A percentile compares a stretch with the other conserved stretches of the same genome.
phyloP scores from a whole-genome alignment of 306 rosid genomes.

The Arachis hypogaea region DNA sequence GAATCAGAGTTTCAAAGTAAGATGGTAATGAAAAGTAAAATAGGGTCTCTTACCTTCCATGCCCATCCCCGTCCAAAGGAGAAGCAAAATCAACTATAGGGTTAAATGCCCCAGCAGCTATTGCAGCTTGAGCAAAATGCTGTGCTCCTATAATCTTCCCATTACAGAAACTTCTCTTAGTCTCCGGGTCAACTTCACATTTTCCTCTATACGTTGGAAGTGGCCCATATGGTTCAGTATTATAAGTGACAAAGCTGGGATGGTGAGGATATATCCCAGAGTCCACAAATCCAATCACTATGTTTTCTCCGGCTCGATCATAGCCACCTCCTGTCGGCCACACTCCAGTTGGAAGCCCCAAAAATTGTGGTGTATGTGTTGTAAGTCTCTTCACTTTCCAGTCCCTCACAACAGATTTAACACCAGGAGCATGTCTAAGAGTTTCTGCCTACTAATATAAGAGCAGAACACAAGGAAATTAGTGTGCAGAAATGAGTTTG shows the following conservation, averaged over 20 bases:
- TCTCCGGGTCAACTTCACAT: slow-evolving; percentile 89
- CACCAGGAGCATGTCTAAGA: slow-evolving; percentile 81
- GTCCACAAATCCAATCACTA: slow-evolving; percentile 97
- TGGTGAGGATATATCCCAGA: slow-evolving; percentile 93
- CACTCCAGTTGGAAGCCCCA: slow-evolving; percentile 98
- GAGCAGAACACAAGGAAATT: slow-evolving; percentile 47
- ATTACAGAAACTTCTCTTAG: slow-evolving; percentile 84
- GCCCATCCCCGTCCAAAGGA: slow-evolving; percentile 97
- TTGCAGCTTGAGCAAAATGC: slow-evolving; percentile 98
- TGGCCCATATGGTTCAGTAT: slow-evolving; percentile 86
- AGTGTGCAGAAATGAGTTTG: slow-evolving; percentile 37
- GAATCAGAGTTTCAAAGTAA: slow-evolving; percentile 20
- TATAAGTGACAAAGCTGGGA: slow-evolving; percentile 78
- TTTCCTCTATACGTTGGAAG: slow-evolving; percentile 85
- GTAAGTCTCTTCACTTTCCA: slow-evolving; percentile 96
- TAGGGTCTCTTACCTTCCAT: slow-evolving; percentile 82
- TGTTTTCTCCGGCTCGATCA: slow-evolving; percentile 93
- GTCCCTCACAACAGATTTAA: slow-evolving; percentile 87
- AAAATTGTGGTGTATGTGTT: slow-evolving; percentile 94
- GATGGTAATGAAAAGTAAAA: slow-evolving; percentile 23
- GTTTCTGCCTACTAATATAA: slow-evolving; percentile 91
- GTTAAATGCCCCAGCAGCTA: slow-evolving; percentile 90
- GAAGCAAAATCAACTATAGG: slow-evolving; percentile 90
- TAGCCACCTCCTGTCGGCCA: slow-evolving; percentile 99
- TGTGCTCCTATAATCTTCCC: slow-evolving; percentile 99